These are phyloP conservation scores for Oryza punctata DNA, from an alignment of 176 grass and related monocot species.

Conservation along the genomic window DNA sequence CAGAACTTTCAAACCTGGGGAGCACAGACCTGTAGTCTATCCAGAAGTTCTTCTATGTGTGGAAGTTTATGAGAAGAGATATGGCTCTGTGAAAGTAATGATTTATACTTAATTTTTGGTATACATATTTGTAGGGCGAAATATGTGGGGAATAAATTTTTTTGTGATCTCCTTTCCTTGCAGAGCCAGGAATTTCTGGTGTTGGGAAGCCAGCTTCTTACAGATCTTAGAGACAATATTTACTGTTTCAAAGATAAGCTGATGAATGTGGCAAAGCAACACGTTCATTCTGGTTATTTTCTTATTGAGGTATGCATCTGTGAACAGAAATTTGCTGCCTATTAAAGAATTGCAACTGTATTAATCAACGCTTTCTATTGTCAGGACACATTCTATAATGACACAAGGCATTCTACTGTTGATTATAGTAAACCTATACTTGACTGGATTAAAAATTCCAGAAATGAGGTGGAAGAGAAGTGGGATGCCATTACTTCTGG, in stretches of 20 bases:
- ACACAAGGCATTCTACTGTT: conserved; percentile 59
- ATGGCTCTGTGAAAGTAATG: conserved; percentile 47
- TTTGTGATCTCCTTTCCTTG: conserved; percentile 30
- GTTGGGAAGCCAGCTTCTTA: conserved; percentile 78
- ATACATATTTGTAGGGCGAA: conserved; percentile 24
- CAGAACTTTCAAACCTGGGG: conserved; percentile 55
- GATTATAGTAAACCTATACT: conserved; percentile 90
- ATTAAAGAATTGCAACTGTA: neutral
- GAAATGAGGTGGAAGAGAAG: conserved; percentile 71
- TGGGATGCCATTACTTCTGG: conserved; percentile 78
- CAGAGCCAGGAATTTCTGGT: conserved; percentile 97
- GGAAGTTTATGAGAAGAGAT: conserved; percentile 75
- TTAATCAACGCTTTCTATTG: conserved; percentile 23
- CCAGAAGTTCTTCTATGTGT: conserved; percentile 83
- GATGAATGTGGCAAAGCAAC: conserved; percentile 61
- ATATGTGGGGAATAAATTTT: conserved; percentile 14
- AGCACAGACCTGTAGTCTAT: conserved; percentile 62
- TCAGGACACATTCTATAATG: conserved; percentile 97
- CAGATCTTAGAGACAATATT: conserved; percentile 80
- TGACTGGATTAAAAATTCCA: conserved; percentile 80
- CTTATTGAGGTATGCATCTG: conserved; percentile 75
- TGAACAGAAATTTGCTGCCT: neutral
- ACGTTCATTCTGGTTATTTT: conserved; percentile 76
- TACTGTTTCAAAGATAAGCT: conserved; percentile 85
- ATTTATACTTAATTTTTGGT: conserved; percentile 8